Base-by-base conservation (phyloP, 345 rosid species). In the Eucalyptus erythrocorys region DNA sequence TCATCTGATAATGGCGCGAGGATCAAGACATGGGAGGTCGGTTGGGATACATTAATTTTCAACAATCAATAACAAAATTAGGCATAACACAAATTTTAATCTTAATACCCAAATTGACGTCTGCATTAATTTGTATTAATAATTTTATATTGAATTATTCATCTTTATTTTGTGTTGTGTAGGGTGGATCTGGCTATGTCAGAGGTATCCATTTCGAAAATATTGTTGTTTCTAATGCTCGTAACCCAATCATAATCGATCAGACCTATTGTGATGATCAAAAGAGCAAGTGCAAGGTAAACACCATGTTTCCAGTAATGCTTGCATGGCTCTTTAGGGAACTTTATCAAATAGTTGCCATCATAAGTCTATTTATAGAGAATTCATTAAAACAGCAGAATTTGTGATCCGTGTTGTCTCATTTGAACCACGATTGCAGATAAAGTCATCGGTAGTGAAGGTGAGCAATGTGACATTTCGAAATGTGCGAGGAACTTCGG, bases 1-100 rank as follows among this genome's bases (percentile, higher is more conserved):
- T 86, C 89, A 55, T 90, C 94, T 10, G 50, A 30, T 37, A 92
- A 91, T 53, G 95, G 93, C 61, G 94, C 87, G 48, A 87, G 93
- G 34, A 92, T 93, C 88, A 91, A 92, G 90, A 91, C 94, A 86
- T 93, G 85, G 48, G 81, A 87, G 92, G 95, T 92, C 85, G 48
- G 32, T 55, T n/a, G 27, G n/a, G 81, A 30, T 37, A 12, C 82
- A 86, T n/a, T 40, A 53, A 68, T 53, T 34, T 51, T 84, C n/a
- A 55, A 6, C 27, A 27, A 26, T 21, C 32, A 8, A 30, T 43
- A 37, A 59, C 85, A 49, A 45, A 76, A 14, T 87, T 51, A 48
- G 47, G 47, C 27, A 16, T 55, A 55, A 55, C 61, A 55, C 3
- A 24, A 24, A 55, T 21, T 55, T 24, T 0, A 24, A 4, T 55